phyloP scores from a whole-genome alignment of 371 early-diverging fungal species.

The Lichtheimia ornata region DNA sequence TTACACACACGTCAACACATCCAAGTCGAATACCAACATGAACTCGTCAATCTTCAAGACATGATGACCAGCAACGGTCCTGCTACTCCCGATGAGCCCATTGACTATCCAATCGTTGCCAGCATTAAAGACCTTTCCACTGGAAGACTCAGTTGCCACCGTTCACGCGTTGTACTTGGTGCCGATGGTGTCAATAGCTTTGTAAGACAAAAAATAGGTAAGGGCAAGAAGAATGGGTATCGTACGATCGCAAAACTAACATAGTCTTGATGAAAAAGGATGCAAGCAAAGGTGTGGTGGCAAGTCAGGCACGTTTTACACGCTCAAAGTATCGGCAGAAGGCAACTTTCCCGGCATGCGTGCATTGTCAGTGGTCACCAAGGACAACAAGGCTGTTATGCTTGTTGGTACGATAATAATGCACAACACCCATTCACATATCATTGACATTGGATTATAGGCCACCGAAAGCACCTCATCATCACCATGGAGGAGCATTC shows the following conservation, averaged over 20 bases:
- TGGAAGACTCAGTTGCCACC: conserved; percentile 20
- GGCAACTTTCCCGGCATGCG: conserved; percentile 31
- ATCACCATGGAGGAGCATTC: conserved; percentile 35
- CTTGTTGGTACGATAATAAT: conserved; percentile 24
- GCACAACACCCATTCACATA: neutral
- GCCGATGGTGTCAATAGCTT: conserved; percentile 37
- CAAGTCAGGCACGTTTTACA: conserved; percentile 23
- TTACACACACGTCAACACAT: conserved; percentile 19
- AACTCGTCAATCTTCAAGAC: conserved; percentile 32
- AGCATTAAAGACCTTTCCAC: conserved; percentile 25
- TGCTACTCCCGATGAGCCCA: neutral
- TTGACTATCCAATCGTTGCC: conserved; percentile 17
- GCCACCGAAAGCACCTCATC: conserved; percentile 29
- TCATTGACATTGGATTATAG: conserved; percentile 12
- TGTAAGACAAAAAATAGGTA: conserved; percentile 44
- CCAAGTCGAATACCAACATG: conserved; percentile 28
- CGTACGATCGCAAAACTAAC: too few relatives aligned
- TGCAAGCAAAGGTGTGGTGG: neutral
- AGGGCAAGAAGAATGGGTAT: neutral
- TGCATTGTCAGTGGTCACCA: conserved; percentile 28
- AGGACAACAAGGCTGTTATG: conserved; percentile 21
- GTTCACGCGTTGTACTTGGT: conserved; percentile 30
- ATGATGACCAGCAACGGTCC: conserved; percentile 5
- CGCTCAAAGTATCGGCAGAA: conserved; percentile 23
- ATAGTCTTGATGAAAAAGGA: too few relatives aligned